Evolutionary conservation across 306 rosid species (phyloP), one percentile per base, ranked within the genome.

Genomic region (Abrus precatorius): DNA sequence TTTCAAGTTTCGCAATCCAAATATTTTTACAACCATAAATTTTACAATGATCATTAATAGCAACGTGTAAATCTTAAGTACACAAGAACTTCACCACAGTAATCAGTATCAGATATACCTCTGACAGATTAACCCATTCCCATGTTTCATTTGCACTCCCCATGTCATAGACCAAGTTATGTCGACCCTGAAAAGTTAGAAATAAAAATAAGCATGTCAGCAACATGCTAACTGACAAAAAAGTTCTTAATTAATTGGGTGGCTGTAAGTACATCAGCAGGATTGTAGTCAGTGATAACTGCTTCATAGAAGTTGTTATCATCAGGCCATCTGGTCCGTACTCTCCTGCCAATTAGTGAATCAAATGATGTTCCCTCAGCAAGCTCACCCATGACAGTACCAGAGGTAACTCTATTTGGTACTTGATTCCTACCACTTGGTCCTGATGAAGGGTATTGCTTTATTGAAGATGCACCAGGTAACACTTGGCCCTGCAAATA

Each of bases 231-330:
- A 67, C 36, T 32, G 34, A 77, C 69, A 83, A 80, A 54, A 32
- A 30, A 84, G 77, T 47, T 57, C 38, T 47, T 9, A 47, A 32
- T 13, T 48, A 80, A 74, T 45, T 50, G 53, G 67, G 77, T 62
- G 68, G 33, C 54, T 74, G 79, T 44, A 75, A 63, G 72, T 83
- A 95, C 98, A 86, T 92, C 91, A 36, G 81, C 76, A 66, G 90
- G 83, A 86, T 90, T 91, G 83, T 86, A 91, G 87, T 89, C 89
- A 3, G 89, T 65, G 74, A 95, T 92, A 83, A 92, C 87, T 45
- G 98, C 97, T 89, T 91, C 98, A 84, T 95, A 95, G 77, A 95
- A 95, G 82, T 87, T 88, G 84, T 95, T 95, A 84, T 95, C 97
- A 85, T 92, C 97, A 1, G 98, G 98, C 98, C 98, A 94, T 88